Conservation (phyloP, 306 rosid genomes). For the Vachellia pachyceras region DNA sequence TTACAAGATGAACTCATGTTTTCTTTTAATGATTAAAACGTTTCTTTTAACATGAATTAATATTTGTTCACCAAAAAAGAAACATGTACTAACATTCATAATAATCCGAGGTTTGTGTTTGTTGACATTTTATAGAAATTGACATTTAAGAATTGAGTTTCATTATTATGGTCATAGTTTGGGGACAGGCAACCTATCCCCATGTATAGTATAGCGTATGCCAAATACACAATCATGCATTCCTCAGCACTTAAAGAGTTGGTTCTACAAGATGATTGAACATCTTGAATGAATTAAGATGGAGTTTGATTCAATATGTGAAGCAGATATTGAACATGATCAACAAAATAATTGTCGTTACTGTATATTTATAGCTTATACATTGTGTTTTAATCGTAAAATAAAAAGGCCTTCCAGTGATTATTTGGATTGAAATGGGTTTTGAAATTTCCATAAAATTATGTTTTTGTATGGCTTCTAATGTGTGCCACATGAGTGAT, state of each 20-base stretch:
- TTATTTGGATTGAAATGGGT: slow-evolving; percentile 27
- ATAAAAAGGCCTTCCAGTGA: slow-evolving; percentile 12
- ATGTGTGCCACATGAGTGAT: not conserved
- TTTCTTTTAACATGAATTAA: not conserved
- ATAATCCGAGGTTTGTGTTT: not conserved
- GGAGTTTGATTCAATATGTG: not conserved
- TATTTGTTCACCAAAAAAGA: not conserved
- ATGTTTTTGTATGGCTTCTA: not conserved
- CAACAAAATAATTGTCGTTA: not conserved
- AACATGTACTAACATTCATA: not conserved
- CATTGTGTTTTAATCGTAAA: not conserved
- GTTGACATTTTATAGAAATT: not conserved
- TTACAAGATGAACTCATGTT: not conserved
- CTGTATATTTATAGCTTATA: not conserved
- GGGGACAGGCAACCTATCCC: not conserved
- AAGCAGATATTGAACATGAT: slow-evolving; percentile 29
- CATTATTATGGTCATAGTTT: slow-evolving; percentile 1
- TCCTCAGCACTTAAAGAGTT: not conserved
- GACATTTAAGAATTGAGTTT: slow-evolving; percentile 3
- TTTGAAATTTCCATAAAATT: slow-evolving; percentile 6
- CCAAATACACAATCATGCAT: not conserved
- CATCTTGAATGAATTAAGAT: slow-evolving; percentile 16
- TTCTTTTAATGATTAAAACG: not conserved
- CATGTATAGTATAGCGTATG: not conserved
- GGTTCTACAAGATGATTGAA: slow-evolving; percentile 10